Percentiles rank a stretch among this genome's conserved stretches.
Conservation (phyloP, 306 rosid species). For the Dalbergia cochinchinensis region DNA sequence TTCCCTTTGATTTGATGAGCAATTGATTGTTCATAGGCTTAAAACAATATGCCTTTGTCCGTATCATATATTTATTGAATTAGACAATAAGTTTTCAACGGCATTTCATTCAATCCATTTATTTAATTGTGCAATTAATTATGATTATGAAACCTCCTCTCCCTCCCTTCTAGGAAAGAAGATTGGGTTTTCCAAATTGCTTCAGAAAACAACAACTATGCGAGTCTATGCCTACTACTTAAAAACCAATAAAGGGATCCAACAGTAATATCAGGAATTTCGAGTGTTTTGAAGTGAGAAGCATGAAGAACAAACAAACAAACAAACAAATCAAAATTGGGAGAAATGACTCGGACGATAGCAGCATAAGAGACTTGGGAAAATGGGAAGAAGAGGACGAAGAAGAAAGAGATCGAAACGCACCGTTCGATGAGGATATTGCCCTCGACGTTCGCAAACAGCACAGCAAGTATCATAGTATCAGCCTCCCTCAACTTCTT, state of each 20-base stretch:
- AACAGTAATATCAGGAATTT: slow-evolving; percentile 3
- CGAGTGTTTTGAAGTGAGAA: not conserved
- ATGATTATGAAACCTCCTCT: not conserved
- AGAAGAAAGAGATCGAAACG: slow-evolving; percentile 16
- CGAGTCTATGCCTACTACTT: not conserved
- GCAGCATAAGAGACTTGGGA: not conserved
- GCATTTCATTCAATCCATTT: slow-evolving; percentile 18
- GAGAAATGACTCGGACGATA: not conserved
- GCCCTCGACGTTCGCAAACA: slow-evolving; percentile 79
- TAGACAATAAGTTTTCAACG: not conserved
- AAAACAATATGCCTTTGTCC: not conserved
- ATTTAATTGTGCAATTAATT: not conserved
- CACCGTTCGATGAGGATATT: slow-evolving; percentile 75
- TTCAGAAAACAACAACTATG: not conserved
- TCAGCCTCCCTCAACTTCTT: not conserved
- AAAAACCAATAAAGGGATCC: not conserved
- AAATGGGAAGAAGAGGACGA: not conserved
- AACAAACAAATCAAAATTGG: not conserved
- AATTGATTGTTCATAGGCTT: not conserved
- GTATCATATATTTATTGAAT: not conserved
- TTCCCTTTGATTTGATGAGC: not conserved
- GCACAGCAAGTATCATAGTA: slow-evolving; percentile 76
- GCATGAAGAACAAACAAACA: not conserved
- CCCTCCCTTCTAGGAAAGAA: not conserved
- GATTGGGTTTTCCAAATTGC: slow-evolving; percentile 20